Evolutionary conservation across 306 rosid species (phyloP), one percentile per base, ranked within the genome.

Genomic region (Cotoneaster glaucophyllus): DNA sequence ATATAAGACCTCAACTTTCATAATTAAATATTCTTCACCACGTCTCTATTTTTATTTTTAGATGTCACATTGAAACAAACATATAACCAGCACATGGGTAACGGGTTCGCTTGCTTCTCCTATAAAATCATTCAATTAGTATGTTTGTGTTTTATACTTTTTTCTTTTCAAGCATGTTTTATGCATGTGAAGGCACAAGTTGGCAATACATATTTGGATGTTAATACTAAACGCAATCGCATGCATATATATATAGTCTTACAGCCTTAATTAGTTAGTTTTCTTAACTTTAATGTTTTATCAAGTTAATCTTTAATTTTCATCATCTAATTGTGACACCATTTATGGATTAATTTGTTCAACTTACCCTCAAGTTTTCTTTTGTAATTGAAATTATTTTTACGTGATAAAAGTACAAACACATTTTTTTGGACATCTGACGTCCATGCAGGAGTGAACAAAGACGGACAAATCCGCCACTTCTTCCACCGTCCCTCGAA

Each of bases 401-500:
- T 11, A 52, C n/a, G 45, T 52, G 41, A 70, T 57, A 5, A 31
- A 6, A 64, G 37, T 67, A 14, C 18, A 54, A 54, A 53, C 8
- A 26, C 19, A 61, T 61, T 61, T 61, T 26, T 61, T 61, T 59
- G 52, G 58, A 32, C 39, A 66, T 64, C n/a, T 70, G 65, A 71
- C 15, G 7, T 28, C 34, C 41, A 50, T 78, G 85, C 85, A 95
- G 99, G 99, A 78, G 97, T 96, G 28, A 78, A 84, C 81, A 92
- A 92, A 77, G 97, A 92, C 61, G 98, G 99, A 1, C 90, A 85
- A 76, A 84, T 96, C 61, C 87, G 98, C 1, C 99, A 96, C 78
- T 96, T 90, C 85, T 96, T 96, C 57, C 98, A 96, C 25, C 81
- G 93, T 59, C 96, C 99, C 3, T 90, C 99, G 4, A 96, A 96